phyloP scores from a whole-genome alignment of 495 filamentous ascomycete species.

The Xylaria cubensis region DNA sequence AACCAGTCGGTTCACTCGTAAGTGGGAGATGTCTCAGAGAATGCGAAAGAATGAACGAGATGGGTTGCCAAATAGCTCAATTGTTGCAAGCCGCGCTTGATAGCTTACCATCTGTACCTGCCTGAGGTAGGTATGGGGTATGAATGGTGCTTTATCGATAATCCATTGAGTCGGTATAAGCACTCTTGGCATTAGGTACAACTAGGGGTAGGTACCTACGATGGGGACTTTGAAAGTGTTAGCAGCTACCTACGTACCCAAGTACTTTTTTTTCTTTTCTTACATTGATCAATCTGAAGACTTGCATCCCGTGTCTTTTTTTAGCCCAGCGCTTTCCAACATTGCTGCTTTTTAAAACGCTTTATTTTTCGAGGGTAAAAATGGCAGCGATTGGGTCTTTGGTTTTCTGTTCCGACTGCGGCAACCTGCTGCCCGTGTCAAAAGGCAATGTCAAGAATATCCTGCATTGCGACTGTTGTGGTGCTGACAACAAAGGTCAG shows the following conservation, averaged over 20 bases:
- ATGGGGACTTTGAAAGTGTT: neutral
- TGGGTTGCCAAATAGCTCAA: neutral
- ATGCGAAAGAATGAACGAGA: conserved; percentile 8
- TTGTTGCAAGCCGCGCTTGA: conserved; percentile 23
- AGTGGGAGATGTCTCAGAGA: neutral
- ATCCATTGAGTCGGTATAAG: neutral
- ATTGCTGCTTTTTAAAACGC: too few relatives aligned
- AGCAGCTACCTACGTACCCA: neutral
- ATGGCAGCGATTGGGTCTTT: conserved; percentile 92
- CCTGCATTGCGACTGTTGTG: conserved; percentile 84
- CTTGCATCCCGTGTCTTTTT: neutral
- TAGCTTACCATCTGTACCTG: conserved; percentile 8
- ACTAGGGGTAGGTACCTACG: neutral
- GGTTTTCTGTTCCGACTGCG: conserved; percentile 93
- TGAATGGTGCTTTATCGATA: conserved; percentile 18
- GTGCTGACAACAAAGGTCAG: conserved; percentile 79
- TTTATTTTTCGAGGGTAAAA: conserved; percentile 22
- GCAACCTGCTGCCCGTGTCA: conserved; percentile 83
- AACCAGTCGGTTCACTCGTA: neutral
- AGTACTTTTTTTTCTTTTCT: neutral
- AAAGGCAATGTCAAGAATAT: conserved; percentile 75
- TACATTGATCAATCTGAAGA: neutral
- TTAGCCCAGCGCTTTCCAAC: neutral
- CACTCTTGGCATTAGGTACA: neutral
- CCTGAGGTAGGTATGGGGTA: neutral